A percentile compares a stretch with the other conserved stretches of the same genome.
Evolutionary conservation across 2,329 filamentous ascomycete genomes (phyloP).

Genomic region (Penicillium sp.): DNA sequence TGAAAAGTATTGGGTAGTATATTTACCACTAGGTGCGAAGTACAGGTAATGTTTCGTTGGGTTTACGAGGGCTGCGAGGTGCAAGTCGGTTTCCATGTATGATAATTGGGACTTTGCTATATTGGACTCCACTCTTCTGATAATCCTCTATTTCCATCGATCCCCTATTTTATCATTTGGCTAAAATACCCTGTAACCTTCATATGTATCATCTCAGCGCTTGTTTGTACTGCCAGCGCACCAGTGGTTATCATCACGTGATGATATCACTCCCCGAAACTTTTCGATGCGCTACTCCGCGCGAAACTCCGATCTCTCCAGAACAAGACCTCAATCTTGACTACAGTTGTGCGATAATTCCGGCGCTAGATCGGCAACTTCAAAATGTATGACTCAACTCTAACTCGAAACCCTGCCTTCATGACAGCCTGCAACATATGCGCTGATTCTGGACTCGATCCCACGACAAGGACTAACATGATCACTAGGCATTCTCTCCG

Average conservation of each 20-base stretch:
- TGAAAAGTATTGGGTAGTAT: background rate
- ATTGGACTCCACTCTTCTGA: slow-evolving; percentile 2
- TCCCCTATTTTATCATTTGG: background rate
- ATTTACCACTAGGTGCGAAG: background rate
- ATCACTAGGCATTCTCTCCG: slow-evolving; percentile 57
- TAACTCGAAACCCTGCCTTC: background rate
- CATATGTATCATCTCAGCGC: background rate
- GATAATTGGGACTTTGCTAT: background rate
- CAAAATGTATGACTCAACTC: background rate
- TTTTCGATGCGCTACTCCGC: slow-evolving; percentile 3
- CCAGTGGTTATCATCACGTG: slow-evolving; percentile 4
- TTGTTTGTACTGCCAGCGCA: background rate
- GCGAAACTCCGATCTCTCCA: background rate
- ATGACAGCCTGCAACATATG: too few species aligned
- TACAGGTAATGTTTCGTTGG: background rate
- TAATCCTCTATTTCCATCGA: background rate
- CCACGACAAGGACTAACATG: slow-evolving; percentile 2
- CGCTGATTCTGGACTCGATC: background rate
- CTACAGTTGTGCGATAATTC: background rate
- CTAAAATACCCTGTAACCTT: background rate
- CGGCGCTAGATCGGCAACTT: background rate
- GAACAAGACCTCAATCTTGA: background rate
- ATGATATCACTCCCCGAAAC: slow-evolving; percentile 1
- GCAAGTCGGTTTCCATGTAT: background rate
- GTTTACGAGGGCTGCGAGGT: background rate